phyloP scores from a whole-genome alignment of 305 asterid species.

The Coffea humblotiana region DNA sequence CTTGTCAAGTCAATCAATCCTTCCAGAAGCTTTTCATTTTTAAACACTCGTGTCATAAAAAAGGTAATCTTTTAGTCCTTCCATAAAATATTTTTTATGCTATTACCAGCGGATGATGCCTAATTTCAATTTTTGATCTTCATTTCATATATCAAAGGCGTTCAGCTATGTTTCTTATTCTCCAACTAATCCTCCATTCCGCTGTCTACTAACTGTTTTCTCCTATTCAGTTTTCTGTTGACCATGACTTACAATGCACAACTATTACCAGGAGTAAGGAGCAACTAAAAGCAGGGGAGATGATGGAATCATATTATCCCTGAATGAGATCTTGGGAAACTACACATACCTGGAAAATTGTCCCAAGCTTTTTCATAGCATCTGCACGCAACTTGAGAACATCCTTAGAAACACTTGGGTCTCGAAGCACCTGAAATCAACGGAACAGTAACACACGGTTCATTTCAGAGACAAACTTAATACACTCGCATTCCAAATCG shows the following conservation, averaged over 20 bases:
- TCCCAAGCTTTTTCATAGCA: conserved; percentile 72
- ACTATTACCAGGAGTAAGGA: not conserved
- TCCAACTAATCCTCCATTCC: not conserved
- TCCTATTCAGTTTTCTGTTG: not conserved
- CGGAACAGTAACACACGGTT: not conserved
- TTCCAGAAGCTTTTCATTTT: not conserved
- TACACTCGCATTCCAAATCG: not conserved
- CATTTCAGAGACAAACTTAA: not conserved
- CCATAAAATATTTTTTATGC: not conserved
- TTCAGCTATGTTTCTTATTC: not conserved
- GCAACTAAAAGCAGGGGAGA: not conserved
- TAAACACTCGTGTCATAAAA: not conserved
- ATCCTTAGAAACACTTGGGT: conserved; percentile 65
- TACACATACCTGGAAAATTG: conserved; percentile 59
- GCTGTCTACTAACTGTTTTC: not conserved
- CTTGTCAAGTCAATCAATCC: not conserved
- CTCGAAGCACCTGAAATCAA: conserved; percentile 64
- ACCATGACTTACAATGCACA: not conserved
- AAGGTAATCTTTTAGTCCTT: not conserved
- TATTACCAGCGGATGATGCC: no score
- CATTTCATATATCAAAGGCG: not conserved
- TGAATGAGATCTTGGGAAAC: not conserved
- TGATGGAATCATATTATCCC: not conserved
- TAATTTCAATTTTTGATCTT: not conserved
- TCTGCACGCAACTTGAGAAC: conserved; percentile 58